Base-by-base conservation (phyloP, 768 basidiomycete genomes). In the Leccinum barrowsii region DNA sequence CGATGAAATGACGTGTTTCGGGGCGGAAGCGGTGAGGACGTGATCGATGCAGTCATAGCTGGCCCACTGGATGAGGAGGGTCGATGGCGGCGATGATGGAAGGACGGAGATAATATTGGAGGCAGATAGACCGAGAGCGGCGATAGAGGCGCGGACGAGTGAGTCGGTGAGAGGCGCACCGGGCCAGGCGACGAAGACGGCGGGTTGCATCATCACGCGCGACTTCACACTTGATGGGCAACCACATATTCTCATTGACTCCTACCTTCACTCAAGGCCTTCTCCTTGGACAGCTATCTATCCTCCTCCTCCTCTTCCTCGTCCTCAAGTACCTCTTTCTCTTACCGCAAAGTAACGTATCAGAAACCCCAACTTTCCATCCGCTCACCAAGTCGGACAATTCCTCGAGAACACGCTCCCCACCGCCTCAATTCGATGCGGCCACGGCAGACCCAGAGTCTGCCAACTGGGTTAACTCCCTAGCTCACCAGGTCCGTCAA, bases 181-280 rank as follows among this genome's bases (percentile, higher is more conserved):
- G 5, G 84, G 84, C 74, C 85, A 86, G 6, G 75, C 78, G 30
- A 83, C 77, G 60, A 82, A 78, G 7, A 79, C 76, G 60, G 52
- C 40, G 19, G 56, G 54, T 19, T 61, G 28, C 5, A 12, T 19
- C 28, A 30, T 30, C 46, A 50, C 28, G 2, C 4, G 13, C 17
- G 13, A 42, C 52, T 37, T n/a, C 2, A 12, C 3, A 19, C 57
- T 28, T 60, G 49, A 73, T 73, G 71, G 64, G 64, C 51, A 73
- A 81, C 68, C 87, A 86, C 74, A 70, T 91, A 50, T 82, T 90
- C 64, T 85, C 86, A 35, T 77, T 92, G 46, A 85, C 89, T 65
- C 91, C 89, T 21, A 94, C 92, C 1, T 99, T 99, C 75, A 97
- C 95, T 0, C 95, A 98, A 70, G 96, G 96, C 15, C 83, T 99